These are phyloP conservation scores for Geranomyces variabilis DNA, from an alignment of 192 early-diverging fungal species.

Conservation along the genomic window DNA sequence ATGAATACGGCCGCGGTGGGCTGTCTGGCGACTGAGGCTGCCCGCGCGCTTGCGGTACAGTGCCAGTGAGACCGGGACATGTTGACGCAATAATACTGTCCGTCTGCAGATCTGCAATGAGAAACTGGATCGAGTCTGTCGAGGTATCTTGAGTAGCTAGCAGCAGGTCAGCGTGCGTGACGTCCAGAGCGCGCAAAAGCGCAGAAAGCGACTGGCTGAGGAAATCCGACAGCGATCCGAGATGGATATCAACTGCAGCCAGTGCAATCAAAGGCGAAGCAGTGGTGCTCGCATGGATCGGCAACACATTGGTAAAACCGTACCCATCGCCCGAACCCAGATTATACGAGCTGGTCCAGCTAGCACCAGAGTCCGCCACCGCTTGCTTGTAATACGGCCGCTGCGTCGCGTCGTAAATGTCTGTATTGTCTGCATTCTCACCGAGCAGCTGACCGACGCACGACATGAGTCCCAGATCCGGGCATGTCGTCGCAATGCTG, in stretches of 20 bases:
- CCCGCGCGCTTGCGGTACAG: background rate
- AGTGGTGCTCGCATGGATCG: background rate
- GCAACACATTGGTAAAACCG: constrained; percentile 29
- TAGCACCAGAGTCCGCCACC: background rate
- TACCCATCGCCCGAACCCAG: constrained; percentile 35
- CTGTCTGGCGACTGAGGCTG: background rate
- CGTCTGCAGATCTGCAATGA: constrained; percentile 17
- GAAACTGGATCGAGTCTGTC: constrained; percentile 11
- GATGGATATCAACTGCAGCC: constrained; percentile 26
- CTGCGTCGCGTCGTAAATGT: constrained; percentile 30
- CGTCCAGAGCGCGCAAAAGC: constrained; percentile 8
- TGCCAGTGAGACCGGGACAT: constrained; percentile 20
- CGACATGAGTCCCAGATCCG: constrained; percentile 4
- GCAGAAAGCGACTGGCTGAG: constrained; percentile 8
- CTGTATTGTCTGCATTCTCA: background rate
- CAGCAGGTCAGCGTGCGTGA: background rate
- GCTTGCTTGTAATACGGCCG: constrained; percentile 25
- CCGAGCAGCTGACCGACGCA: constrained; percentile 13
- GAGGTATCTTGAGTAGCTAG: background rate
- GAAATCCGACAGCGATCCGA: constrained; percentile 19
- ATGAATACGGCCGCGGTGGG: constrained; percentile 9
- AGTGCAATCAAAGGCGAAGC: background rate
- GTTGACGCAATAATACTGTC: constrained; percentile 24
- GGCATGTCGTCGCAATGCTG: constrained; percentile 10
- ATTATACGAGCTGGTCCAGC: constrained; percentile 30